Percentiles rank a stretch among this genome's conserved stretches.
These are phyloP conservation scores for Panaeolus papilionaceus DNA, from an alignment of 768 basidiomycete genomes.

Conservation along the genomic window DNA sequence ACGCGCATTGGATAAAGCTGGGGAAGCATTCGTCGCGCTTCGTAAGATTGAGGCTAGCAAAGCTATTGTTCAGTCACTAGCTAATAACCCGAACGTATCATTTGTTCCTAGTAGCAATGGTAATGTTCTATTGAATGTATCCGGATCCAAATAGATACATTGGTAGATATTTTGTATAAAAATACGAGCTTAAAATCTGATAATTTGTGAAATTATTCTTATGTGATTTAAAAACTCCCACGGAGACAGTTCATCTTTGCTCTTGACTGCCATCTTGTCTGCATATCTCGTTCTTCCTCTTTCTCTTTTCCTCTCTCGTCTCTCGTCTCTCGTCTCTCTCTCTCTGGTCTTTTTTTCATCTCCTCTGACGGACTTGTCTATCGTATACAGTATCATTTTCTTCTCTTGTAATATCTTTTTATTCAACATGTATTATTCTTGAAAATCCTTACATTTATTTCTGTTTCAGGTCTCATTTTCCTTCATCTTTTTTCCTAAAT, in stretches of 20 bases:
- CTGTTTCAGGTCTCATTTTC: conserved; percentile 55
- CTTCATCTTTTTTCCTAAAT: conserved; percentile 57
- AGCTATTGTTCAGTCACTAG: conserved; percentile 90
- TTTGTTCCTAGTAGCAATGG: conserved; percentile 85
- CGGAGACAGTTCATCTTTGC: conserved; percentile 43
- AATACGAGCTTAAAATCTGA: conserved; percentile 16
- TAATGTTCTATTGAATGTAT: conserved; percentile 85
- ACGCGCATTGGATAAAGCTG: conserved; percentile 88
- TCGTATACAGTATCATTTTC: conserved; percentile 57
- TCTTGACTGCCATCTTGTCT: conserved; percentile 56
- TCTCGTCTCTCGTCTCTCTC: conserved; percentile 50
- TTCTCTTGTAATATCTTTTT: conserved; percentile 52
- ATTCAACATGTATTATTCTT: conserved; percentile 29
- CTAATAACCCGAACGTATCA: conserved; percentile 83
- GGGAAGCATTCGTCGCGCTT: conserved; percentile 94
- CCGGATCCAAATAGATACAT: conserved; percentile 53
- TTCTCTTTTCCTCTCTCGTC: conserved; percentile 52
- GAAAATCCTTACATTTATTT: conserved; percentile 16
- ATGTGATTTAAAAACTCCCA: conserved; percentile 47
- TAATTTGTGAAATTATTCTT: conserved; percentile 29
- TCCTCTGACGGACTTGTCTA: conserved; percentile 65
- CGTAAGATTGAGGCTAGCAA: conserved; percentile 98
- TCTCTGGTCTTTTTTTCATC: conserved; percentile 33
- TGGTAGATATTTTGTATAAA: not conserved
- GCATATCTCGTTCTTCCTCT: conserved; percentile 49